These are phyloP conservation scores for Cercospora zeina DNA, from an alignment of 2,329 filamentous ascomycete species.

Conservation along the genomic window DNA sequence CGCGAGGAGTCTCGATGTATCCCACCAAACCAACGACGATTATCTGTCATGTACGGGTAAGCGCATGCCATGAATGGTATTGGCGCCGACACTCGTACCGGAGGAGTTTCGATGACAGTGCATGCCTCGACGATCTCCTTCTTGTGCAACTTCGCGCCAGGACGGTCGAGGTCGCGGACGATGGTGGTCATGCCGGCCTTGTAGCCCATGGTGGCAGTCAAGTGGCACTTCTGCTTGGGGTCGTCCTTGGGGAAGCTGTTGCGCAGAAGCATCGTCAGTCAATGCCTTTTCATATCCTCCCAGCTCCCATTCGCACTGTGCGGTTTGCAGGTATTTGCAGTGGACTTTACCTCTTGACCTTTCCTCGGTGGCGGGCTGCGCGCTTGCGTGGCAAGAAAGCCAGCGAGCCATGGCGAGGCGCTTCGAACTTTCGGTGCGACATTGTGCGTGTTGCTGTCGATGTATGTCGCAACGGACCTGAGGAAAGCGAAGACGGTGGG, in stretches of 20 bases:
- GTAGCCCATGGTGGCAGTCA: slow-evolving; percentile 95
- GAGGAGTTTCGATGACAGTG: slow-evolving; percentile 87
- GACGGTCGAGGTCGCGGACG: slow-evolving; percentile 98
- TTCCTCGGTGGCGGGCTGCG: slow-evolving; percentile 88
- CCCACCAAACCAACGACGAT: slow-evolving; percentile 99
- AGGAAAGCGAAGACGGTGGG: slow-evolving; percentile 4
- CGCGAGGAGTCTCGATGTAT: slow-evolving; percentile 99
- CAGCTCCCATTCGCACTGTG: slow-evolving; percentile 1
- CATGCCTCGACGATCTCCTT: slow-evolving; percentile 92
- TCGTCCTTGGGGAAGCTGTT: slow-evolving; percentile 98
- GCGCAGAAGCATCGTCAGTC: slow-evolving; percentile 20
- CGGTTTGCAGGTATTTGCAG: background rate
- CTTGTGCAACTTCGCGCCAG: slow-evolving; percentile 99
- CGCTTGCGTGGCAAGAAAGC: slow-evolving; percentile 69
- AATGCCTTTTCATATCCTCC: slow-evolving; percentile 12
- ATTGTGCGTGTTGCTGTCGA: slow-evolving; percentile 37
- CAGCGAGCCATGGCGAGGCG: slow-evolving; percentile 85
- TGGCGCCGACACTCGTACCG: slow-evolving; percentile 59
- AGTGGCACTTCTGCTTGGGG: slow-evolving; percentile 98
- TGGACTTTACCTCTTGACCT: slow-evolving; percentile 84
- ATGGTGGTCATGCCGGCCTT: slow-evolving; percentile 99
- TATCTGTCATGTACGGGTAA: slow-evolving; percentile 66
- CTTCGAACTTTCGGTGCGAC: slow-evolving; percentile 72
- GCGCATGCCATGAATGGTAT: slow-evolving; percentile 67
- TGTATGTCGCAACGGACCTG: slow-evolving; percentile 18